A percentile compares a stretch with the other conserved stretches of the same genome.
phyloP scores from a whole-genome alignment of 352 stramenopile genomes.

The Phytophthora cryptogea region DNA sequence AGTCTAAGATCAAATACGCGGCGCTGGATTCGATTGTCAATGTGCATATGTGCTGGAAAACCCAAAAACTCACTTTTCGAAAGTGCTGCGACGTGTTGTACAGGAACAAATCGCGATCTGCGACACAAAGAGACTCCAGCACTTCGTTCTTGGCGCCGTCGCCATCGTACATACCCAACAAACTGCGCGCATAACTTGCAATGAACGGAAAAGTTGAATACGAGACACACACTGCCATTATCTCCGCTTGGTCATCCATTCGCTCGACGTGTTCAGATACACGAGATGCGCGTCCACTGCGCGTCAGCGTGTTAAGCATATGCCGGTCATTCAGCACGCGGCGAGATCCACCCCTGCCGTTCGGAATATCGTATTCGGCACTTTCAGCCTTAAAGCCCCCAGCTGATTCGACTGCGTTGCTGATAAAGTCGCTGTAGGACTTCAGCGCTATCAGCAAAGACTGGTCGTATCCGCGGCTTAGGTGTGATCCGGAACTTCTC shows the following conservation, averaged over 20 bases:
- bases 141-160: slow-evolving; percentile 65
- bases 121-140: slow-evolving; percentile 54
- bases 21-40: slow-evolving; percentile 70
- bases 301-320: slow-evolving; percentile 75
- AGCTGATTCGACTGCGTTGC: slow-evolving; percentile 25
- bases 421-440: slow-evolving; percentile 75
- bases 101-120: slow-evolving; percentile 65
- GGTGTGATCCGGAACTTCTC: slow-evolving; percentile 30
- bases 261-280: slow-evolving; percentile 70
- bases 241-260: slow-evolving; percentile 68
- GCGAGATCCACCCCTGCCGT: slow-evolving; percentile 15
- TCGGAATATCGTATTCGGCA: slow-evolving; percentile 34
- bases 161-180: slow-evolving; percentile 72
- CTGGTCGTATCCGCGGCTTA: slow-evolving; percentile 57
- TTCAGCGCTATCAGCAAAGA: slow-evolving; percentile 66
- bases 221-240: slow-evolving; percentile 75
- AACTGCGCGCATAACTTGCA: slow-evolving; percentile 78
- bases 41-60: slow-evolving; percentile 84
- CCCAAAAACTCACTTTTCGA: slow-evolving; percentile 78
- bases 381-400: slow-evolving; percentile 29
- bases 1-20: slow-evolving; percentile 79
- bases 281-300: slow-evolving; percentile 56
- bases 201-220: slow-evolving; percentile 89
- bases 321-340: slow-evolving; percentile 37
- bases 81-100: slow-evolving; percentile 74